Evolutionary conservation across 495 filamentous ascomycete species (phyloP).

Genomic region (Aspergillus egyptiacus): DNA sequence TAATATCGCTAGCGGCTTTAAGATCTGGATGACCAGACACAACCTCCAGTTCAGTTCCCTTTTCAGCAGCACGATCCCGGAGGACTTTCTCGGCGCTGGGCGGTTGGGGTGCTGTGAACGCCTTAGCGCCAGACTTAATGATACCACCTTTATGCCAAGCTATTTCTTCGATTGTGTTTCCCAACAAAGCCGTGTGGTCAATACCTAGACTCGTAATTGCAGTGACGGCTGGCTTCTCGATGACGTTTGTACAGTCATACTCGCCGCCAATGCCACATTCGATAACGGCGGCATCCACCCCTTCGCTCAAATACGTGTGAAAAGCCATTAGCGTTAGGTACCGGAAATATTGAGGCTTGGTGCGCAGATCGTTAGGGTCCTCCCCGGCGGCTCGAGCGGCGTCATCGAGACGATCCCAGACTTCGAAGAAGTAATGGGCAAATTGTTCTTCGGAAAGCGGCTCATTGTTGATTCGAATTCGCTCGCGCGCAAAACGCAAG

Average conservation of each 20-base stretch:
- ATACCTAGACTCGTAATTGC: constrained; percentile 85
- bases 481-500: constrained; percentile 79
- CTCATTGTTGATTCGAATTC: constrained; percentile 73
- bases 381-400: constrained; percentile 42
- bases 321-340: constrained; percentile 87
- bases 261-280: constrained; percentile 94
- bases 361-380: constrained; percentile 38
- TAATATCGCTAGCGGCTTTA: constrained; percentile 41
- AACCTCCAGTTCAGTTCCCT: constrained; percentile 52
- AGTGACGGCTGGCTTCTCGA: constrained; percentile 62
- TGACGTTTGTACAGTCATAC: constrained; percentile 90
- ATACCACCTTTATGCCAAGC: constrained; percentile 98
- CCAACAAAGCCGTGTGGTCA: constrained; percentile 77
- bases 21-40: constrained; percentile 61
- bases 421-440: constrained; percentile 79
- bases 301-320: constrained; percentile 76
- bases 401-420: constrained; percentile 71
- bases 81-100: constrained; percentile 63
- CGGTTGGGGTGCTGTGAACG: constrained; percentile 70
- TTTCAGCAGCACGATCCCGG: constrained; percentile 62
- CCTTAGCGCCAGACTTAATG: constrained; percentile 65
- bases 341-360: constrained; percentile 83
- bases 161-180: constrained; percentile 80
- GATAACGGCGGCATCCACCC: constrained; percentile 76
- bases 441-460: constrained; percentile 74